These are phyloP conservation scores for Obba rivulosa DNA, from an alignment of 768 basidiomycete species.

Conservation along the genomic window DNA sequence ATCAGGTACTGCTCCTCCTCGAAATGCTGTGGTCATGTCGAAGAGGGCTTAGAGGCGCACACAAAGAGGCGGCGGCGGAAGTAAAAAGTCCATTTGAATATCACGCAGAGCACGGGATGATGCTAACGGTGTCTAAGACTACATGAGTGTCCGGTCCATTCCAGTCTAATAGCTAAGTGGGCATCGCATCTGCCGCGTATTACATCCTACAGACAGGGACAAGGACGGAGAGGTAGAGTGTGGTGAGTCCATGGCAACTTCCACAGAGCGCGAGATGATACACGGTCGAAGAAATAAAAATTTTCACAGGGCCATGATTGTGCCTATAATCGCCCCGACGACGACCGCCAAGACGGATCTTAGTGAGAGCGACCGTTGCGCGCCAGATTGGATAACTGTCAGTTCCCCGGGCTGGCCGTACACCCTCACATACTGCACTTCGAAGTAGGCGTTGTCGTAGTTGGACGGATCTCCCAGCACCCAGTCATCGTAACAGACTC, in stretches of 20 bases:
- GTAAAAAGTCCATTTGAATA: no score
- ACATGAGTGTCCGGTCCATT: no score
- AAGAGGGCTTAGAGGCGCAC: no score
- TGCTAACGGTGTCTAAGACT: no score
- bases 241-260: no score
- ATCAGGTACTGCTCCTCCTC: no score
- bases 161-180: no score
- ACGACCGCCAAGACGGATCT: background rate
- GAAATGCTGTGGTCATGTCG: no score
- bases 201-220: background rate
- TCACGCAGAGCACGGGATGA: no score
- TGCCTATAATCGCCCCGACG: background rate
- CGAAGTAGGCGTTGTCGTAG: constrained; percentile 68
- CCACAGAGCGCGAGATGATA: no score
- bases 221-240: background rate
- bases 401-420: constrained; percentile 23
- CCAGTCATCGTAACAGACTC: constrained; percentile 66
- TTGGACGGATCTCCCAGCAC: constrained; percentile 57
- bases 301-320: background rate
- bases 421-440: constrained; percentile 38
- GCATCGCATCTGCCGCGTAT: no score
- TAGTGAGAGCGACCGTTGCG: constrained; percentile 11
- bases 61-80: no score
- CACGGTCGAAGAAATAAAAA: background rate
- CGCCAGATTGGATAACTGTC: constrained; percentile 18